These are phyloP conservation scores for Termitomyces bulborhizus DNA, from an alignment of 768 basidiomycete genomes.

Conservation along the genomic window DNA sequence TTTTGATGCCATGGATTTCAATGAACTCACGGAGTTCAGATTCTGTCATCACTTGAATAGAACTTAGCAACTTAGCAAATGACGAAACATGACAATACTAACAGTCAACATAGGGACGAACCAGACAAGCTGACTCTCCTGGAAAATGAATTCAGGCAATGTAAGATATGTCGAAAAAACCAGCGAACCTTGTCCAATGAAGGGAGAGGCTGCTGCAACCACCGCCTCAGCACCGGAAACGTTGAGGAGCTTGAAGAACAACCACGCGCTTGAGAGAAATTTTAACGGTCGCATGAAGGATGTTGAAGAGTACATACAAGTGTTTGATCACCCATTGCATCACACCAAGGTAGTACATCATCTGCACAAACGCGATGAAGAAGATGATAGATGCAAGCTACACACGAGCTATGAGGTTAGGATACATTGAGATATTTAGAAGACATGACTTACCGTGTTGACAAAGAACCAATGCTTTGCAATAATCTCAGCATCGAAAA, in stretches of 20 bases:
- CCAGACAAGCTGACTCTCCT: slow-evolving; percentile 78
- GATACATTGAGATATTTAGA: background rate
- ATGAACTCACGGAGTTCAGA: slow-evolving; percentile 63
- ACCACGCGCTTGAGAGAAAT: slow-evolving; percentile 60
- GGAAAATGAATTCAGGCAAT: background rate
- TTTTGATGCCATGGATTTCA: background rate
- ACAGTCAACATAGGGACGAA: slow-evolving; percentile 75
- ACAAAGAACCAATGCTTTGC: slow-evolving; percentile 81
- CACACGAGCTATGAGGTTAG: background rate
- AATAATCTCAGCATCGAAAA: slow-evolving; percentile 67
- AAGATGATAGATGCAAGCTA: slow-evolving; percentile 81
- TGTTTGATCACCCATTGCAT: slow-evolving; percentile 92
- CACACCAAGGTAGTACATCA: slow-evolving; percentile 84
- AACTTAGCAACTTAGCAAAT: background rate
- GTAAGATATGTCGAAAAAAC: background rate
- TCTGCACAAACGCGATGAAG: slow-evolving; percentile 90
- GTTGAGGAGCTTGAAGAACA: slow-evolving; percentile 89
- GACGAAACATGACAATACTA: slow-evolving; percentile 13
- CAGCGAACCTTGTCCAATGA: slow-evolving; percentile 72
- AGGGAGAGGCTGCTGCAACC: slow-evolving; percentile 90
- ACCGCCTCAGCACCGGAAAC: slow-evolving; percentile 95
- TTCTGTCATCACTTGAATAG: slow-evolving; percentile 57
- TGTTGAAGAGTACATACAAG: slow-evolving; percentile 43
- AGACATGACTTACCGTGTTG: slow-evolving; percentile 48
- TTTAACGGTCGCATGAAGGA: background rate